Conservation (phyloP, 2,329 filamentous ascomycete genomes). For the Ophiognomonia clavigignenti-juglandacearum region DNA sequence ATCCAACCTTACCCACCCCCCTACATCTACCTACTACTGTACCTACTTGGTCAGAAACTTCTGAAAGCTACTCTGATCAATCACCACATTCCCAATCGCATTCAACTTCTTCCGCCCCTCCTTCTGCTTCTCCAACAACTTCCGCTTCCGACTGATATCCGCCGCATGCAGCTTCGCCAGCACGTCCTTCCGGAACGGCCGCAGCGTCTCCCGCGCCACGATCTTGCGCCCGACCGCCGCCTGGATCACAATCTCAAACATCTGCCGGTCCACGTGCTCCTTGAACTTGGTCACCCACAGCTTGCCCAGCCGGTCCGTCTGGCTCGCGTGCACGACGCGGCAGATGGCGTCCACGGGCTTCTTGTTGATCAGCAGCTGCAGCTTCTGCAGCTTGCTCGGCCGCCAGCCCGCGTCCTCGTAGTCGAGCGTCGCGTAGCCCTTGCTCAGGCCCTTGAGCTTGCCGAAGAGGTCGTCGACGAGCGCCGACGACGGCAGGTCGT, state of each 20-base stretch:
- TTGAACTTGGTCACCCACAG: constrained; percentile 96
- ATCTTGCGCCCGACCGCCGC: constrained; percentile 78
- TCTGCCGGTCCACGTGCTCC: constrained; percentile 90
- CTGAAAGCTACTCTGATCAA: constrained; percentile 94
- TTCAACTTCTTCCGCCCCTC: constrained; percentile 85
- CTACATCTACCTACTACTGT: too few species aligned
- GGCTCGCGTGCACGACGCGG: constrained; percentile 79
- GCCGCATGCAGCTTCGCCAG: constrained; percentile 88
- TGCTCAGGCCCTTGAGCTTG: constrained; percentile 88
- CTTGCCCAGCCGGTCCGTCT: constrained; percentile 74
- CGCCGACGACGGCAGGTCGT: constrained; percentile 81
- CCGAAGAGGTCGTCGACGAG: constrained; percentile 97
- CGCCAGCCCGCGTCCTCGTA: constrained; percentile 95
- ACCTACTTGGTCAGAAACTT: constrained; percentile 76
- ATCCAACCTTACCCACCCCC: too few species aligned
- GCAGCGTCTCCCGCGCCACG: constrained; percentile 88
- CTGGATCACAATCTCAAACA: constrained; percentile 95
- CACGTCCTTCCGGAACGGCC: constrained; percentile 95
- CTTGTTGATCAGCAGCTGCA: constrained; percentile 93
- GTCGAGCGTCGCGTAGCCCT: constrained; percentile 92
- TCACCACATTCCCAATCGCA: constrained; percentile 84
- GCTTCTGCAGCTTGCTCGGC: constrained; percentile 73
- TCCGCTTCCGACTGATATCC: constrained; percentile 76
- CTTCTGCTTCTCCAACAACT: constrained; percentile 94
- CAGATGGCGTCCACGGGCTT: constrained; percentile 88